A percentile compares a stretch with the other conserved stretches of the same genome.
These are phyloP conservation scores for Laetiporus sulphureus DNA, from an alignment of 1,284 basidiomycete species.

Conservation along the genomic window DNA sequence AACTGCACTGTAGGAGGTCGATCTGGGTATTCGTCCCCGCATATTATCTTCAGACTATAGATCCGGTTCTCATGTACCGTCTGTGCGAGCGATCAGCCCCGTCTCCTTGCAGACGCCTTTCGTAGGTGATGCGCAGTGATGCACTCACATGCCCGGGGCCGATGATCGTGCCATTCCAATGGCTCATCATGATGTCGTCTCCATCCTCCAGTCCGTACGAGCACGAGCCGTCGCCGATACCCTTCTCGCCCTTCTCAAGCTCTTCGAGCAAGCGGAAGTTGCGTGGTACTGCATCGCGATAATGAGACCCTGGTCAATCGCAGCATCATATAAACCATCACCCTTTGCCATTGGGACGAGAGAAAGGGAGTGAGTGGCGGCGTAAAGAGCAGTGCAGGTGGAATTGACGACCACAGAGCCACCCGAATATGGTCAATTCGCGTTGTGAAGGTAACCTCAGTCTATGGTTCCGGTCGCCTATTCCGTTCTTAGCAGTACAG, in stretches of 20 bases:
- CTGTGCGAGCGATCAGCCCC: conserved; percentile 32
- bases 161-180: conserved; percentile 99
- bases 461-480: no score
- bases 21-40: conserved; percentile 82
- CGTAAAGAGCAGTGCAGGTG: no score
- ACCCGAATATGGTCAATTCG: no score
- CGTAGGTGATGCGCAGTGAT: no score
- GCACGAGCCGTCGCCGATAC: conserved; percentile 96
- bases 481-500: no score
- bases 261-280: conserved; percentile 97
- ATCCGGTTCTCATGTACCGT: conserved; percentile 98
- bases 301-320: no score
- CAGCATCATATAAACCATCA: conserved; percentile 18
- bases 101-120: conserved; percentile 5
- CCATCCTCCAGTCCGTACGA: conserved; percentile 91
- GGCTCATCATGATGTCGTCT: conserved; percentile 94
- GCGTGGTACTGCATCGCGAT: conserved; percentile 90
- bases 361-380: no score
- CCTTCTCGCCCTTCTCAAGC: conserved; percentile 99
- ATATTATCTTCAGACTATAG: conserved; percentile 91
- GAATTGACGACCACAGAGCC: no score
- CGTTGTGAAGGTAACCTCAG: no score
- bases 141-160: conserved; percentile 88
- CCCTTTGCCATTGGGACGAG: conserved; percentile 55
- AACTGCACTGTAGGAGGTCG: conserved; percentile 77